A percentile compares a stretch with the other conserved stretches of the same genome.
Evolutionary conservation across 2,329 filamentous ascomycete species (phyloP).

Genomic region (Colletotrichum lini): DNA sequence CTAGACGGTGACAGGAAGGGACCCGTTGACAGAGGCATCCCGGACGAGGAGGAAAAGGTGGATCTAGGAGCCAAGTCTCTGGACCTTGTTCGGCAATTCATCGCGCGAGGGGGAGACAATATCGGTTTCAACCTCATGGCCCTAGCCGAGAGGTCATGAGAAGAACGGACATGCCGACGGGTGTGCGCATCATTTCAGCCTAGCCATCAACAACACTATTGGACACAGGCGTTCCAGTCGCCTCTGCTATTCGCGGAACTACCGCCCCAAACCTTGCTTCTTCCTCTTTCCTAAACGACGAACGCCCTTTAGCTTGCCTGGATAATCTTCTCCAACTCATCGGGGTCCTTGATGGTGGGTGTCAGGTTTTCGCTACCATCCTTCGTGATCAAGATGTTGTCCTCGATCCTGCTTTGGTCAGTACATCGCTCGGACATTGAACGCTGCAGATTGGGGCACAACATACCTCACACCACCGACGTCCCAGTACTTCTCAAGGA

Average conservation of each 20-base stretch:
- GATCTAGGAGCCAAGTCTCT: constrained; percentile 71
- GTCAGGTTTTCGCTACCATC: constrained; percentile 81
- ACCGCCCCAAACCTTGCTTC: background rate
- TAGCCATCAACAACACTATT: background rate
- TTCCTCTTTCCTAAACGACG: background rate
- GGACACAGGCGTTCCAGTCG: background rate
- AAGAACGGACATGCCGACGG: background rate
- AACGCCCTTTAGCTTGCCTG: constrained; percentile 32
- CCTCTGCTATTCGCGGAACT: background rate
- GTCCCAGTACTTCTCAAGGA: constrained; percentile 85
- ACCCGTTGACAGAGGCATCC: constrained; percentile 66
- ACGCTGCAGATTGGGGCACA: background rate
- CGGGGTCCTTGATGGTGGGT: constrained; percentile 77
- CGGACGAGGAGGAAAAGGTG: constrained; percentile 57
- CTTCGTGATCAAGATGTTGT: constrained; percentile 81
- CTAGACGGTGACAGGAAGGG: constrained; percentile 78
- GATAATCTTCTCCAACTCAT: constrained; percentile 69
- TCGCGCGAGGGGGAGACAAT: constrained; percentile 47
- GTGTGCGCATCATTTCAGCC: background rate
- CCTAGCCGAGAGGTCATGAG: constrained; percentile 43
- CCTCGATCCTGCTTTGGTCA: constrained; percentile 67
- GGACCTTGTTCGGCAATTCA: constrained; percentile 60
- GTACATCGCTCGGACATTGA: constrained; percentile 4
- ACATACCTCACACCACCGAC: constrained; percentile 80
- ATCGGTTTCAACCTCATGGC: constrained; percentile 51